Conservation (phyloP, 2,329 filamentous ascomycete genomes). For the Exophiala calicioides region DNA sequence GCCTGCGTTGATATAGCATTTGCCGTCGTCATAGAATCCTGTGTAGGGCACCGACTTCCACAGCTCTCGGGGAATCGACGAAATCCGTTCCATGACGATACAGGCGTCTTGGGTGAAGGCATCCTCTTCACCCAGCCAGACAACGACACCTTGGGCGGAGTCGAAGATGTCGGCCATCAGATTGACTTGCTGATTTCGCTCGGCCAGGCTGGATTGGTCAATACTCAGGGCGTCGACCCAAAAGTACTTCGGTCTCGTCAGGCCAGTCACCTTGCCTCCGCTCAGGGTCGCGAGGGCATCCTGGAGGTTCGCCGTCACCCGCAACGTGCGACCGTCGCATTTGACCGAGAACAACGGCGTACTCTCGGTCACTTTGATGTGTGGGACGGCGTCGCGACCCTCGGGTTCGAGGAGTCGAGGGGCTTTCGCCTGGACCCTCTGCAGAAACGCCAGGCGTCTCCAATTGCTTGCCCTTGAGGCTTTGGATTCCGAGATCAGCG, state of each 20-base stretch:
- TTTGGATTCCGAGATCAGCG: conserved; percentile 9
- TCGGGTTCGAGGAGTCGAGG: conserved; percentile 6
- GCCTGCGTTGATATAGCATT: not conserved
- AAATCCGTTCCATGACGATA: not conserved
- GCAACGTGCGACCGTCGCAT: conserved; percentile 8
- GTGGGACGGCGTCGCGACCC: not conserved
- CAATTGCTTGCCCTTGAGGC: conserved; percentile 7
- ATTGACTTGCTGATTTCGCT: conserved; percentile 21
- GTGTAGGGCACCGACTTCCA: not conserved
- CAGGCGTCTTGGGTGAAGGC: conserved; percentile 4
- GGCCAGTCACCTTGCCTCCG: not conserved
- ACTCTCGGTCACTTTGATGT: conserved; percentile 6
- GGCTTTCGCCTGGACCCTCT: conserved; percentile 4
- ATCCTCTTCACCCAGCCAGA: conserved; percentile 17
- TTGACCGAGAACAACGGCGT: conserved; percentile 10
- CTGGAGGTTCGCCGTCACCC: conserved; percentile 10
- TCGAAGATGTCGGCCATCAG: conserved; percentile 26
- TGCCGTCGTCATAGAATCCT: conserved; percentile 1
- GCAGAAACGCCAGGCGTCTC: conserved; percentile 8
- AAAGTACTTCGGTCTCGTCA: conserved; percentile 4
- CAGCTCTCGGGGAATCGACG: not conserved
- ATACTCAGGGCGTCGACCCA: conserved; percentile 30
- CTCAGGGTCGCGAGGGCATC: conserved; percentile 7
- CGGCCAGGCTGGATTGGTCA: conserved; percentile 22
- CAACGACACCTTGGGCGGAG: conserved; percentile 6